Percentiles rank a stretch among this genome's conserved stretches.
These are phyloP conservation scores for Trametes cubensis DNA, from an alignment of 768 basidiomycete species.

Conservation along the genomic window DNA sequence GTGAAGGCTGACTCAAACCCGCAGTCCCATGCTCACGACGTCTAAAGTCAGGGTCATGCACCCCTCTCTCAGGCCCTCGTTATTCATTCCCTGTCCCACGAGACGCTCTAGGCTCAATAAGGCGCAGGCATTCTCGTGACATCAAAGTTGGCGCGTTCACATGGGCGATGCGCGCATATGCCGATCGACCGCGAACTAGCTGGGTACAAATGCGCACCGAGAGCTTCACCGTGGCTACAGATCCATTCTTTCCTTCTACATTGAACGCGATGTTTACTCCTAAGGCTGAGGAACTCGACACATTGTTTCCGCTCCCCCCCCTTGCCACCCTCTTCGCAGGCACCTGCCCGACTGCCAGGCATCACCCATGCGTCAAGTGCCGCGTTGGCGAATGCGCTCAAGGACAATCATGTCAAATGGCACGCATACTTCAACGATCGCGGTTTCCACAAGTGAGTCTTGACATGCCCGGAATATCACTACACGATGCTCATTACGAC, in stretches of 20 bases:
- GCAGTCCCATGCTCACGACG: neutral
- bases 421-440: conserved; percentile 53
- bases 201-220: neutral
- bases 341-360: conserved; percentile 28
- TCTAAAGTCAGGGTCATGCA: neutral
- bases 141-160: neutral
- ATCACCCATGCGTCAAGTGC: conserved; percentile 34
- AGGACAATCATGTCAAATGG: conserved; percentile 50
- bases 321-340: neutral
- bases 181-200: neutral
- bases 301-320: conserved; percentile 14
- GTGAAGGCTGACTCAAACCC: conserved; percentile 14
- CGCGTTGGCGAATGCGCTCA: conserved; percentile 38
- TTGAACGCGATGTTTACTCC: neutral
- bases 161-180: neutral
- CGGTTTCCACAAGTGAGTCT: conserved; percentile 54
- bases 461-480: no score
- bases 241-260: neutral
- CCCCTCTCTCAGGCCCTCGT: neutral
- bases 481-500: neutral
- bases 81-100: conserved; percentile 2
- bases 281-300: conserved; percentile 8
- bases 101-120: neutral
- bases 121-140: conserved; percentile 2
- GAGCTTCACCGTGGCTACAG: no score